These are phyloP conservation scores for Coffea canephora DNA, from an alignment of 257 asterid genomes.

Conservation along the genomic window DNA sequence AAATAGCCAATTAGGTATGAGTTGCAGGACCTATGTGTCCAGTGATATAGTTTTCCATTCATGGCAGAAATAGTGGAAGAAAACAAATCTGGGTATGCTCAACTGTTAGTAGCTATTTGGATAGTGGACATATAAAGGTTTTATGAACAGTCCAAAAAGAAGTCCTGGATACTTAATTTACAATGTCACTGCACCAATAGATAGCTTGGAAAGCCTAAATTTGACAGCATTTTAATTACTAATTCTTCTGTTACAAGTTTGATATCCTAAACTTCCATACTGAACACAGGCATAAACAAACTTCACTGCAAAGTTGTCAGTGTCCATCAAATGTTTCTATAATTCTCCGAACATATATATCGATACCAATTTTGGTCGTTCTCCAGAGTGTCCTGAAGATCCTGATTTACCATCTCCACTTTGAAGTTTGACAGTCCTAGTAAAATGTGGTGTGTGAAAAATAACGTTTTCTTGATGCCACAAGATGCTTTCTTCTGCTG, in stretches of 20 bases:
- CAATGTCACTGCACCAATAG: background rate
- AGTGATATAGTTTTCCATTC: background rate
- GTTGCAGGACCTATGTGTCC: background rate
- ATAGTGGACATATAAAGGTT: background rate
- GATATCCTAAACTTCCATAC: background rate
- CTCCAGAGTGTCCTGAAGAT: background rate
- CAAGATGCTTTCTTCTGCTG: background rate
- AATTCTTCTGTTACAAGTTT: background rate
- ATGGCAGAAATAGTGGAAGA: background rate
- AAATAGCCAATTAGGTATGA: background rate
- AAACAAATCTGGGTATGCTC: background rate
- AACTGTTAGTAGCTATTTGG: too few relatives aligned
- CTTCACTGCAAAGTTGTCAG: background rate
- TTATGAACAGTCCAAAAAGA: background rate
- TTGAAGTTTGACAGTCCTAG: background rate
- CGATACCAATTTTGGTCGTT: background rate
- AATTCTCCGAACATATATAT: background rate
- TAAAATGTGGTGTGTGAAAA: background rate
- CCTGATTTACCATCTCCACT: background rate
- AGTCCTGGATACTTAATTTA: too few relatives aligned
- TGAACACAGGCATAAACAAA: background rate
- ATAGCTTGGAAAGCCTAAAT: too few relatives aligned
- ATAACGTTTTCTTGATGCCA: background rate
- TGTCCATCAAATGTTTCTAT: background rate
- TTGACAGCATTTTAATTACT: background rate